phyloP scores from a whole-genome alignment of 1,139 yeast species.

The Kodamaea fungicola region DNA sequence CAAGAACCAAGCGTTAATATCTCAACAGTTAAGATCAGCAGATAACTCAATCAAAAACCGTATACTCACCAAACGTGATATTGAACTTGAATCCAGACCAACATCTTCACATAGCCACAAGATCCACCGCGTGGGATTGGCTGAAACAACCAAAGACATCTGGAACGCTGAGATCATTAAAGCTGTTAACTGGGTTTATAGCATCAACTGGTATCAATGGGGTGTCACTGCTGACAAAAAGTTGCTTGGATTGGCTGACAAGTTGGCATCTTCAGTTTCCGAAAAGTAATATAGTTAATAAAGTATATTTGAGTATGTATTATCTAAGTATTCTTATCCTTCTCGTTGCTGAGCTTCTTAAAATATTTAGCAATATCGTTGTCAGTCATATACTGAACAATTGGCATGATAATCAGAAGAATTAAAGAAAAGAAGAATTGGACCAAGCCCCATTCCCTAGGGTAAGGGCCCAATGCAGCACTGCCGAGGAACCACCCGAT shows the following conservation, averaged over 20 bases:
- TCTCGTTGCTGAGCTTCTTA: constrained; percentile 11
- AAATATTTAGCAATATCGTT: constrained; percentile 53
- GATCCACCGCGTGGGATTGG: constrained; percentile 26
- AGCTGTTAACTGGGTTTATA: constrained; percentile 63
- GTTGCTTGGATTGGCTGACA: constrained; percentile 28
- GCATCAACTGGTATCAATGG: constrained; percentile 48
- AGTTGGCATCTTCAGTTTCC: constrained; percentile 22
- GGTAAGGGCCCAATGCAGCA: constrained; percentile 64
- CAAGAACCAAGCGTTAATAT: constrained; percentile 44
- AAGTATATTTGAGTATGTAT: no score
- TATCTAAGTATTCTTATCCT: constrained; percentile 1
- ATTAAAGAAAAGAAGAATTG: constrained; percentile 49
- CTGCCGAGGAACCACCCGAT: constrained; percentile 81
- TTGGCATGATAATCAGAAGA: constrained; percentile 61
- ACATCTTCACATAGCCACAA: constrained; percentile 36
- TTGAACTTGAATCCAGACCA: constrained; percentile 34
- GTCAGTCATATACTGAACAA: constrained; percentile 52
- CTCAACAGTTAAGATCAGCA: constrained; percentile 47
- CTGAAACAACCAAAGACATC: constrained; percentile 70
- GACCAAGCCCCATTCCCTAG: constrained; percentile 57
- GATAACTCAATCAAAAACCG: constrained; percentile 48
- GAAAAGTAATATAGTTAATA: constrained; percentile 15
- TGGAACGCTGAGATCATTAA: constrained; percentile 78
- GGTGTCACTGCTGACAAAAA: constrained; percentile 38
- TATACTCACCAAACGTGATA: constrained; percentile 38